Percentiles rank a stretch among this genome's conserved stretches.
Conservation (phyloP, 768 basidiomycete species). For the Trametes gibbosa region DNA sequence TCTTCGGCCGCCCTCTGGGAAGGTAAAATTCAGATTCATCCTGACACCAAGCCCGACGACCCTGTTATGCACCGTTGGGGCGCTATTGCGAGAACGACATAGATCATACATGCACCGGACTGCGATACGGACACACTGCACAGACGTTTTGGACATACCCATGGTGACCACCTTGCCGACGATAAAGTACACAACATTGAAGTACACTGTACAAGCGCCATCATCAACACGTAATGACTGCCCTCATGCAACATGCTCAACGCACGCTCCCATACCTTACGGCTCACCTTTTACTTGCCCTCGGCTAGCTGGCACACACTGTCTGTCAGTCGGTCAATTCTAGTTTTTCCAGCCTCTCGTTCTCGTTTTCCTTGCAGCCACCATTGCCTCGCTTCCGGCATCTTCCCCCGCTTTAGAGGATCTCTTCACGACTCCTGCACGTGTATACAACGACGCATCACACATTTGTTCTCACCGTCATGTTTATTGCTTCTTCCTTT, state of each 20-base stretch:
- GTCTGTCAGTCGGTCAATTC: background rate
- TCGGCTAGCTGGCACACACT: background rate
- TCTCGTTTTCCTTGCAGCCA: background rate
- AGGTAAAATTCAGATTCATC: slow-evolving; percentile 85
- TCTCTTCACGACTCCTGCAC: background rate
- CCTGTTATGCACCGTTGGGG: slow-evolving; percentile 35
- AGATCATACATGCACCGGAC: slow-evolving; percentile 3
- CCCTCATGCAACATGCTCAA: slow-evolving; percentile 2
- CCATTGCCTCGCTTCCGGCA: background rate
- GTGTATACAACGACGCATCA: background rate
- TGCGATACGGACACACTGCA: background rate
- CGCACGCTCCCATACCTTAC: slow-evolving; percentile 6
- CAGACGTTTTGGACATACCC: slow-evolving; percentile 11
- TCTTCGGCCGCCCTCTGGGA: slow-evolving; percentile 83
- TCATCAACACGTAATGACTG: slow-evolving; percentile 6
- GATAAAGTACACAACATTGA: background rate
- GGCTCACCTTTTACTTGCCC: background rate
- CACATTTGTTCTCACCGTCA: background rate
- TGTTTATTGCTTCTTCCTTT: background rate
- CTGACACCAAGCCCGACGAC: slow-evolving; percentile 75
- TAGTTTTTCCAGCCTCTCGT: background rate
- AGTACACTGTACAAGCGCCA: slow-evolving; percentile 6
- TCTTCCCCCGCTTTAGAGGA: background rate
- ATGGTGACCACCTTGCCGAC: background rate
- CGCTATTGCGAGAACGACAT: slow-evolving; percentile 13